phyloP scores from a whole-genome alignment of 2,329 filamentous ascomycete genomes.

The Pestalotiopsis sp. region DNA sequence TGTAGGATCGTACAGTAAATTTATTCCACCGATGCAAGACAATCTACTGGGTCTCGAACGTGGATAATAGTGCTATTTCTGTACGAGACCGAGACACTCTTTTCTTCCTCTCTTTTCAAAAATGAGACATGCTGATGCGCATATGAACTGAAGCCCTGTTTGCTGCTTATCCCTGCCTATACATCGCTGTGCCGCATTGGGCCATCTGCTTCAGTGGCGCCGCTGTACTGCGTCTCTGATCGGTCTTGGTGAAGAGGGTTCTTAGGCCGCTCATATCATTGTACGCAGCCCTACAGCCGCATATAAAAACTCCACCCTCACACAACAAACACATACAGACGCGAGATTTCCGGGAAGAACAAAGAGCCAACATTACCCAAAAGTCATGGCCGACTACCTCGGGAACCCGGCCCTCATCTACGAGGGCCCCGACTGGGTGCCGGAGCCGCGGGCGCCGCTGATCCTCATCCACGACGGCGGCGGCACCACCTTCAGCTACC shows the following conservation, averaged over 20 bases:
- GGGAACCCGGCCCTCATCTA: conserved; percentile 32
- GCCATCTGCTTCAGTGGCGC: too few relatives aligned
- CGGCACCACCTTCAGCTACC: conserved; percentile 61
- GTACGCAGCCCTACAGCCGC: not conserved
- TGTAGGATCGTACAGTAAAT: not conserved
- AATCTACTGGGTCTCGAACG: not conserved
- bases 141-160: not conserved
- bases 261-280: not conserved
- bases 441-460: conserved; percentile 41
- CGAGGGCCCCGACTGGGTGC: conserved; percentile 21
- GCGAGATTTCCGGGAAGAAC: too few relatives aligned
- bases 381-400: not conserved
- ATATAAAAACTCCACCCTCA: not conserved
- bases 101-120: too few relatives aligned
- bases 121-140: not conserved
- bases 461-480: conserved; percentile 64
- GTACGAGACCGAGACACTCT: too few relatives aligned
- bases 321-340: not conserved
- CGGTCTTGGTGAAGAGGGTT: too few relatives aligned
- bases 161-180: not conserved
- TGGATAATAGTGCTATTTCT: not conserved
- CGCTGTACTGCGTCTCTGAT: too few relatives aligned
- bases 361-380: too few relatives aligned
- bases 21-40: not conserved
- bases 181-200: not conserved